Base-by-base conservation (phyloP, 257 asterid genomes). In the Jacaranda copaia region DNA sequence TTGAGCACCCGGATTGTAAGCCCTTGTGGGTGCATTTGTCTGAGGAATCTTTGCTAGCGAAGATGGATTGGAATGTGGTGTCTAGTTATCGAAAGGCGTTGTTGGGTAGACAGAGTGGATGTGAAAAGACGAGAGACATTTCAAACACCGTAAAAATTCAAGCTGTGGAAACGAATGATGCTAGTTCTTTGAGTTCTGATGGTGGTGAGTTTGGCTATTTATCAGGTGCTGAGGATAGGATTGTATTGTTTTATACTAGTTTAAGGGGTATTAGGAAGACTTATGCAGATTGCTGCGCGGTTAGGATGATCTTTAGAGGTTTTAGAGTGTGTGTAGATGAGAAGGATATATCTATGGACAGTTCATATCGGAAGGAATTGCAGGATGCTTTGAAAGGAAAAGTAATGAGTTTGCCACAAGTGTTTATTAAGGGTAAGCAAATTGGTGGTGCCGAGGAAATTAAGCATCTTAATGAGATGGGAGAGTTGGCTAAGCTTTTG, bases 191-290 rank as follows among this genome's bases (percentile, higher is more conserved):
- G 48, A 75, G 74, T 36, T 49, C 69, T 51, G 80, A 68, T 13
- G 55, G 61, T 65, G 81, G 82, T 18, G 87, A 84, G 43, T 85
- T 81, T 69, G 78, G 81, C 73, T 58, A 25, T 74, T 63, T 87
- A 19, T 36, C 43, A 0, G 84, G 83, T 32, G 86, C 60, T 58
- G 88, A 85, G 39, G 85, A 89, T 66, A 87, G 87, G 88, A 81
- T 90, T 78, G 92, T 93, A 4, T 14, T 93, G 81, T 91, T 87
- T 66, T 89, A 86, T 75, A 93, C 98, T 70, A 89, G 96, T 78
- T 86, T 91, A 90, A 90, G 96, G 81, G 95, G 96, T 8, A 94
- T 90, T 68, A 87, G 97, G 92, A 94, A 88, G 85, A 92, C 97
- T 0, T 89, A 84, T 20, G 97, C 92, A 79, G 98, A 94, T 62